Base-by-base conservation (phyloP, 352 stramenopile species). In the Globisporangium barbulae region DNA sequence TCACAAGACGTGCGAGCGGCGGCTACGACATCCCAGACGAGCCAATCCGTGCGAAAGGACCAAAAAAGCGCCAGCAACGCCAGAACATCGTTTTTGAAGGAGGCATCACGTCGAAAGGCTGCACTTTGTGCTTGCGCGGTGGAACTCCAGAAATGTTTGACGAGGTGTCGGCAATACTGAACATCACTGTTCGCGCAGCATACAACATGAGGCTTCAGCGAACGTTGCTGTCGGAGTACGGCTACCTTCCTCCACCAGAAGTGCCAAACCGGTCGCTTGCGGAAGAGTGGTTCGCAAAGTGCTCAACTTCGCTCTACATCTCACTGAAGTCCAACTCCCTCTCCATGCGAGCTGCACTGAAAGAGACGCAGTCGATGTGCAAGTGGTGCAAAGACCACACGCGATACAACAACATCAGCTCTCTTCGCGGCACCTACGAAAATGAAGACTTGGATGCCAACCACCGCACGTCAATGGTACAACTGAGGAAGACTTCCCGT, bases 11-110 rank as follows among this genome's bases (percentile, higher is more conserved):
- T 72, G 33, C 65, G 5, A 76, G 65, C 21, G 73, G 65, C 21
- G 56, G 28, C 9, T 75, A 62, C 25, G 62, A 76, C 2, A 31
- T 65, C 1, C 63, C 50, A 13, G 41, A 67, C 4, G 58, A 64
- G 5, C 35, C 10, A 30, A 64, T 50, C 21, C 17, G 28, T 25
- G n/a, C 60, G 59, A 33, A 67, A 33, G 49, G 22, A 25, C 69
- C 72, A 7, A 72, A 78, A 63, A 90, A 89, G 60, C 79, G 85
- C 12, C 83, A 76, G 12, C 85, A 92, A 35, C 75, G 83, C 1
- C 85, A 96, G 57, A 93, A 93, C 45, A 89, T 96, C 35, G 85
- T 96, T 31, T 96, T 96, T 54, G 85, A 96, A 79, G 84, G 85
- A 35, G 87, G 84, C 0, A 75, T 87, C 21, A 81, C 72, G 19